These are phyloP conservation scores for Emmonsia crescens DNA, from an alignment of 2,329 filamentous ascomycete species.

Conservation along the genomic window DNA sequence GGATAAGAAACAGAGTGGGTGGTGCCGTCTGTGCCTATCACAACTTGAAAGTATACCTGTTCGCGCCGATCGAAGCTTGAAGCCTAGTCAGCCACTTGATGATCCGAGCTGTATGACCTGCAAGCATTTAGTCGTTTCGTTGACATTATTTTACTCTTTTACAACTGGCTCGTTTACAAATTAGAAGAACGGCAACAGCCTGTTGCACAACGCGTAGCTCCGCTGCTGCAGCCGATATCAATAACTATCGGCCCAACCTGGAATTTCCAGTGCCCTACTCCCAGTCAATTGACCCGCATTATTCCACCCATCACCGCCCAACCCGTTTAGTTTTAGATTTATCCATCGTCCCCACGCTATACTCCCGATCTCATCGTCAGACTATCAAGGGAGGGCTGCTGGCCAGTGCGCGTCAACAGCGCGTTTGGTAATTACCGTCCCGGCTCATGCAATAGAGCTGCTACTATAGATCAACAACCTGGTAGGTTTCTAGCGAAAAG, in stretches of 20 bases:
- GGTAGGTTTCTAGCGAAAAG: background rate
- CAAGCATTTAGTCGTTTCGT: background rate
- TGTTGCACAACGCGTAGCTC: slow-evolving; percentile 3
- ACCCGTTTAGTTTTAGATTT: slow-evolving; percentile 2
- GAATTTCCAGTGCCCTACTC: background rate
- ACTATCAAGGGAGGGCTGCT: background rate
- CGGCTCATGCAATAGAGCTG: background rate
- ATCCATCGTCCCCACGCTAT: background rate
- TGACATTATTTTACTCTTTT: background rate
- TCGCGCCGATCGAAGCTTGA: background rate
- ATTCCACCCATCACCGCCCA: slow-evolving; percentile 1
- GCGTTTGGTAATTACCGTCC: slow-evolving; percentile 1
- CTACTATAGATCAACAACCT: background rate
- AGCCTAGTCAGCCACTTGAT: background rate
- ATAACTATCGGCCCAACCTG: slow-evolving; percentile 2
- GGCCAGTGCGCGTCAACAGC: slow-evolving; percentile 2
- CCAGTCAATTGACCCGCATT: slow-evolving; percentile 3
- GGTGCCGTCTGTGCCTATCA: background rate
- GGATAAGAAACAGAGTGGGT: background rate
- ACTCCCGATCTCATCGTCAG: background rate
- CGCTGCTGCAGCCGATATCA: slow-evolving; percentile 3
- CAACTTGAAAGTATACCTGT: background rate
- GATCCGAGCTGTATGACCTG: background rate
- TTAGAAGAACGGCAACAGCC: background rate
- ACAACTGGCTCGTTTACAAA: background rate